These are phyloP conservation scores for Colletotrichum euphorbiae DNA, from an alignment of 2,329 filamentous ascomycete genomes.

Conservation along the genomic window DNA sequence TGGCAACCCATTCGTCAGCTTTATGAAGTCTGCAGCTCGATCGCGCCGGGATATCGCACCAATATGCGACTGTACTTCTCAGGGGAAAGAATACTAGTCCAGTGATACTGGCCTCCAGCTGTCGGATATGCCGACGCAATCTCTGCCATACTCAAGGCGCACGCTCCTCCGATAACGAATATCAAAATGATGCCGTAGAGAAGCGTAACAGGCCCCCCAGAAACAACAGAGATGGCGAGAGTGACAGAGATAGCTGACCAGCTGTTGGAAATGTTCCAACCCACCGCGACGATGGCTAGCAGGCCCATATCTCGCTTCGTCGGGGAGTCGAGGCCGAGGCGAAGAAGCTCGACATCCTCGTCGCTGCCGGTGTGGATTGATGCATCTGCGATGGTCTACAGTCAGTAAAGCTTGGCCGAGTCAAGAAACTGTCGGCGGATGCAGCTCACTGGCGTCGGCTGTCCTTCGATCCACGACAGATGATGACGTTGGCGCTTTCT, in stretches of 20 bases:
- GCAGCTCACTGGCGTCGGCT: too few species aligned
- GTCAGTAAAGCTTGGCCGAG: too few species aligned
- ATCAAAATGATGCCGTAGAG: slow-evolving; percentile 48
- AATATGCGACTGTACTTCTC: slow-evolving; percentile 27
- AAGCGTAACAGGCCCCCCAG: slow-evolving; percentile 31
- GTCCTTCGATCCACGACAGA: too few species aligned
- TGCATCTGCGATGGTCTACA: neutral
- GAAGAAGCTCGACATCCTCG: slow-evolving; percentile 22
- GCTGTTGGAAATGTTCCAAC: slow-evolving; percentile 43
- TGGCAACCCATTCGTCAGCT: neutral
- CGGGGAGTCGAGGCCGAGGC: slow-evolving; percentile 16
- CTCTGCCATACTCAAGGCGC: slow-evolving; percentile 50
- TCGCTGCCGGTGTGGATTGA: neutral
- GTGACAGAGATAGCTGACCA: slow-evolving; percentile 44
- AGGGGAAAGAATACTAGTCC: slow-evolving; percentile 47
- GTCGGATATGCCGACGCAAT: slow-evolving; percentile 51
- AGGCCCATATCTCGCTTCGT: slow-evolving; percentile 28
- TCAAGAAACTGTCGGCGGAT: too few species aligned
- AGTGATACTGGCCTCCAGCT: slow-evolving; percentile 54
- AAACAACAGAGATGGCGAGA: slow-evolving; percentile 39
- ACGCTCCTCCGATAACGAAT: slow-evolving; percentile 44
- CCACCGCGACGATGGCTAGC: slow-evolving; percentile 7
- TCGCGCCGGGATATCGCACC: neutral
- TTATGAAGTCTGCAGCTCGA: rapidly evolving
- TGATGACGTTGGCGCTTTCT: too few species aligned